Base-by-base conservation (phyloP, 192 early-diverging fungal species). In the Backusella mclennaniae region DNA sequence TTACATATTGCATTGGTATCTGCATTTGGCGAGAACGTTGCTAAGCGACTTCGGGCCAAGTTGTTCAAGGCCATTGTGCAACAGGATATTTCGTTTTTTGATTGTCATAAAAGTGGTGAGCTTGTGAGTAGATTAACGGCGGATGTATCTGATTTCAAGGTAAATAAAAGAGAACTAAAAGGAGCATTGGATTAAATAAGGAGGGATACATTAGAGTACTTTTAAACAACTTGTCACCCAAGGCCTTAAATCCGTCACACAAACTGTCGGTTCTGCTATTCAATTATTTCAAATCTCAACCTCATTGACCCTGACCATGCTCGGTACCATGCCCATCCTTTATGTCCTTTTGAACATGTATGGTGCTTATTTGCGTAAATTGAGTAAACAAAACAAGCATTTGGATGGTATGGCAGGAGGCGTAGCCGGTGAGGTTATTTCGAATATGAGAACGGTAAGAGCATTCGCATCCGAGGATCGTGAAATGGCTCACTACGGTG, bases 31-130 rank as follows among this genome's bases (percentile, higher is more conserved):
- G 90, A 90, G 77, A 85, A 86, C n/a, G 75, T 92, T 0, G 87
- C 87, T 2, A 42, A 74, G 53, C 85, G 90, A 7, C 77, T 92
- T 69, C 86, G 86, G 29, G 53, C 67, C 21, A 80, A 80, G 38
- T 81, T 89, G 4, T 86, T 90, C 73, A 56, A 75, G 0, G 79
- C 87, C 39, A 85, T 92, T 69, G 75, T 92, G 12, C 69, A 44
- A 59, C 89, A 91, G 73, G 91, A 92, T 69, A 83, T 92, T 69
- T 80, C 84, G 36, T 92, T 91, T 77, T 89, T 90, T 69, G 91
- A 92, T 76, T 44, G 66, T 9, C 78, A 88, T 69, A 81, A 84
- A 71, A 84, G 85, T 26, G 87, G 87, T 3, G 87, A 85, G 38
- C 75, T 92, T 39, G 87, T 86, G 6, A 78, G 85, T 35, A 82